A percentile compares a stretch with the other conserved stretches of the same genome.
These are phyloP conservation scores for Vigna angularis DNA, from an alignment of 306 rosid genomes.

Conservation along the genomic window DNA sequence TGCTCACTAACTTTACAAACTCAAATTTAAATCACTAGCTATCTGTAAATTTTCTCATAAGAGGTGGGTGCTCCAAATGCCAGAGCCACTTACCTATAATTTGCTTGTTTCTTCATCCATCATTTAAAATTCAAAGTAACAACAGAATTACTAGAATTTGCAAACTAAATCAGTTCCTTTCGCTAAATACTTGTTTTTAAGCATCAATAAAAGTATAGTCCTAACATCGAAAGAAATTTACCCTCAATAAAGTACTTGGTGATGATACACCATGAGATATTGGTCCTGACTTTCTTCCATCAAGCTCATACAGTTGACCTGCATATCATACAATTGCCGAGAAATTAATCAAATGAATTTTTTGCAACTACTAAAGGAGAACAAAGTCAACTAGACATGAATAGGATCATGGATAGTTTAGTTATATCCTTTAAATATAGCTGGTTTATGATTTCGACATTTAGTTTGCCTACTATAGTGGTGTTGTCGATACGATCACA, in stretches of 20 bases:
- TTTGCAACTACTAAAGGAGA: neutral
- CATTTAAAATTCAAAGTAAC: constrained; percentile 9
- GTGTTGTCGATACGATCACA: neutral
- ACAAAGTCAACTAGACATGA: neutral
- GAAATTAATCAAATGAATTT: constrained; percentile 12
- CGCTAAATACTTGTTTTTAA: constrained; percentile 9
- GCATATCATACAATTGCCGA: constrained; percentile 12
- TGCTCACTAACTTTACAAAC: constrained; percentile 33
- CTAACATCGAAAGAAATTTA: constrained; percentile 39
- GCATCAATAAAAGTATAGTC: constrained; percentile 14
- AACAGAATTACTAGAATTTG: constrained; percentile 21
- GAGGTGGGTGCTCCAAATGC: neutral
- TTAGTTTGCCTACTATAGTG: neutral
- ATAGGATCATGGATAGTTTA: constrained; percentile 2
- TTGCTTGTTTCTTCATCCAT: neutral
- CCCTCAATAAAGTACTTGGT: constrained; percentile 70
- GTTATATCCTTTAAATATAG: neutral
- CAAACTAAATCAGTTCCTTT: constrained; percentile 16
- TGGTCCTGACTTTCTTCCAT: constrained; percentile 81
- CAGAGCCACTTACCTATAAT: constrained; percentile 55
- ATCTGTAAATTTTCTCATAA: neutral
- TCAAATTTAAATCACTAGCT: constrained; percentile 10
- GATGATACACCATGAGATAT: constrained; percentile 84
- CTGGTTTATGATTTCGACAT: neutral
- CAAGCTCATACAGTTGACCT: constrained; percentile 92